phyloP scores from a whole-genome alignment of 768 basidiomycete species.

The Mycena vulgaris region DNA sequence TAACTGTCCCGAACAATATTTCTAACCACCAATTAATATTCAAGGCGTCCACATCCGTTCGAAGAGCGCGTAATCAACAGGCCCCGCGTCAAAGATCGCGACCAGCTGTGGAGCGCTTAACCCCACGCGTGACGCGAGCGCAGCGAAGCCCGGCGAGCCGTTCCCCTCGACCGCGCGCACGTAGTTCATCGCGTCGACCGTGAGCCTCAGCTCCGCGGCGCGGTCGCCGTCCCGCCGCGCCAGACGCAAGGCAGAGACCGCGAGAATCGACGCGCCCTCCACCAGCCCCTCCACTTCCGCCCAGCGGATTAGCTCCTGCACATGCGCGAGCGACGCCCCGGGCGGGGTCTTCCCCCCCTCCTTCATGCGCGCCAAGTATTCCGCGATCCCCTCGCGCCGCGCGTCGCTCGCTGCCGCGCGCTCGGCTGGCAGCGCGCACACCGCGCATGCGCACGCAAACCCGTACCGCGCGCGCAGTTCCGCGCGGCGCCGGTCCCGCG shows the following conservation, averaged over 20 bases:
- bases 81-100: slow-evolving; percentile 18
- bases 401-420: slow-evolving; percentile 17
- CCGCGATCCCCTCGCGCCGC: slow-evolving; percentile 12
- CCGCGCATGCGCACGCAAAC: slow-evolving; percentile 28
- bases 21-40: too few species aligned
- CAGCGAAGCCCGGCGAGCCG: slow-evolving; percentile 14
- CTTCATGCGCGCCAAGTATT: slow-evolving; percentile 21
- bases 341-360: background rate
- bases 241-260: slow-evolving; percentile 27
- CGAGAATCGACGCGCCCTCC: slow-evolving; percentile 25
- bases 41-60: too few species aligned
- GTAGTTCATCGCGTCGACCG: slow-evolving; percentile 11
- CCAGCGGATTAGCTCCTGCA: slow-evolving; percentile 20
- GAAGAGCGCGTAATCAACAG: slow-evolving; percentile 9
- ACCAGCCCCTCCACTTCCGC: slow-evolving; percentile 35
- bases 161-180: slow-evolving; percentile 32
- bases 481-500: slow-evolving; percentile 5
- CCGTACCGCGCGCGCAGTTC: slow-evolving; percentile 1
- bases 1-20: too few species aligned
- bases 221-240: slow-evolving; percentile 13
- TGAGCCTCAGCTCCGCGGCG: slow-evolving; percentile 8
- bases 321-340: slow-evolving; percentile 1
- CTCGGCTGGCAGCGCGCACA: slow-evolving; percentile 14
- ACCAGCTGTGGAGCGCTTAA: slow-evolving; percentile 14
- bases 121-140: slow-evolving; percentile 23